Evolutionary conservation across 164 flowering plant genomes (phyloP), one percentile per base, ranked within the genome.

Genomic region (Vitis vinifera): DNA sequence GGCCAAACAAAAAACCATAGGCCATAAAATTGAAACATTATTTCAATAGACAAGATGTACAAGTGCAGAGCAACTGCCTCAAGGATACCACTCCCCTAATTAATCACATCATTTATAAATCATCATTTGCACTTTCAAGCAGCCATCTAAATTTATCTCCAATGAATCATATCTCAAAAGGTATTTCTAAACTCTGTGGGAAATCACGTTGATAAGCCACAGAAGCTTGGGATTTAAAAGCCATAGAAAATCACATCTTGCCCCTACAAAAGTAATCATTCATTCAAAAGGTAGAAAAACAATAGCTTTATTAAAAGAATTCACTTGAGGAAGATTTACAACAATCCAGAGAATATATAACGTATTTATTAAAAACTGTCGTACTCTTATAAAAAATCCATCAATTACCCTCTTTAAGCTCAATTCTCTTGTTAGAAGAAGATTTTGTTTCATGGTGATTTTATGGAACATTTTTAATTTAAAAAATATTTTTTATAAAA

Each of bases 121-220:
- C n/a, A 6, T 44, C 4, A n/a, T 11, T 47, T n/a, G 51, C 11
- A 62, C 51, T n/a, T n/a, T 23, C 1, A 44, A 10, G 27, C 23
- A 44, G 8, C 14, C 48, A 44, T n/a, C 2, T 37, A 1, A 51
- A 51, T 5, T 30, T 3, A 31, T 65, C 47, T 29, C 27, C 30
- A 51, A 29, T 10, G 53, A 51, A 57, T 56, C 12, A 37, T 12
- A 44, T 2, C 44, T 31, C 44, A 31, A 55, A 62, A 10, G 59
- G 55, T 19, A 55, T 10, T 63, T 11, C 11, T 49, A 5, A 69
- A 85, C 99, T 85, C 87, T 98, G 95, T 7, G 93, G 82, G 80
- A 93, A 96, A 83, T 96, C 99, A 64, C 99, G 97, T 73, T 96
- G 72, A 96, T 96, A 58, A 96, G 94, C 99, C 99, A 96, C 76